These are phyloP conservation scores for Colletotrichum falcatum DNA, from an alignment of 2,329 filamentous ascomycete species.

Conservation along the genomic window DNA sequence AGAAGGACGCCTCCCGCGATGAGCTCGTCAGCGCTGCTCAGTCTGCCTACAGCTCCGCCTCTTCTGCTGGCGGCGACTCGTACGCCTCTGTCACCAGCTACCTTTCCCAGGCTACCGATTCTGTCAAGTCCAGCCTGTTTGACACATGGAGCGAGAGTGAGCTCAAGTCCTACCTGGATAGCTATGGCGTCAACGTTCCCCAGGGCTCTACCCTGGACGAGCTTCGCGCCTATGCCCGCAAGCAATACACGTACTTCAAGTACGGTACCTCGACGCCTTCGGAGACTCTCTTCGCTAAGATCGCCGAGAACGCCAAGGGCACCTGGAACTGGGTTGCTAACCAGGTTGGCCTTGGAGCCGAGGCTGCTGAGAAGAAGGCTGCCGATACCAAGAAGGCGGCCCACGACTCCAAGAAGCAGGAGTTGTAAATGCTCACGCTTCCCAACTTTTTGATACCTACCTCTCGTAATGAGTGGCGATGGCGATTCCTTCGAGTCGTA, in stretches of 20 bases:
- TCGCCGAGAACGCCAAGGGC: slow-evolving; percentile 62
- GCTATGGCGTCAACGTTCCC: slow-evolving; percentile 76
- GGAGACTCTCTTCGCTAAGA: slow-evolving; percentile 74
- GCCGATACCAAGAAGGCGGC: slow-evolving; percentile 52
- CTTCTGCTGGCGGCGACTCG: slow-evolving; percentile 65
- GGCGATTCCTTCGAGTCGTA: slow-evolving; percentile 12
- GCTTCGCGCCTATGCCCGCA: slow-evolving; percentile 76
- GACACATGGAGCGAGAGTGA: slow-evolving; percentile 80
- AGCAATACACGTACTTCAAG: slow-evolving; percentile 80
- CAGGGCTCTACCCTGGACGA: slow-evolving; percentile 78
- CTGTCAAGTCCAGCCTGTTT: slow-evolving; percentile 75
- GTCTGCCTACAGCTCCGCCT: slow-evolving; percentile 70
- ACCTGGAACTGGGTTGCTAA: slow-evolving; percentile 64
- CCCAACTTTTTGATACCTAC: not conserved
- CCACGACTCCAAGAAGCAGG: slow-evolving; percentile 51
- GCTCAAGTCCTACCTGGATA: slow-evolving; percentile 83
- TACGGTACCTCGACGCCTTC: slow-evolving; percentile 78
- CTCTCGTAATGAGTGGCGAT: not conserved
- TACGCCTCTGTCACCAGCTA: slow-evolving; percentile 80
- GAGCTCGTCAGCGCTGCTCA: slow-evolving; percentile 77
- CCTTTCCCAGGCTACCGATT: slow-evolving; percentile 72
- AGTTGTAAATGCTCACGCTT: slow-evolving; percentile 56
- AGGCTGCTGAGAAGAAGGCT: slow-evolving; percentile 61
- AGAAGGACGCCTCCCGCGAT: slow-evolving; percentile 75
- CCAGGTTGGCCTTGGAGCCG: slow-evolving; percentile 62